phyloP scores from a whole-genome alignment of 2,329 filamentous ascomycete genomes.

The Blumeria hordei region DNA sequence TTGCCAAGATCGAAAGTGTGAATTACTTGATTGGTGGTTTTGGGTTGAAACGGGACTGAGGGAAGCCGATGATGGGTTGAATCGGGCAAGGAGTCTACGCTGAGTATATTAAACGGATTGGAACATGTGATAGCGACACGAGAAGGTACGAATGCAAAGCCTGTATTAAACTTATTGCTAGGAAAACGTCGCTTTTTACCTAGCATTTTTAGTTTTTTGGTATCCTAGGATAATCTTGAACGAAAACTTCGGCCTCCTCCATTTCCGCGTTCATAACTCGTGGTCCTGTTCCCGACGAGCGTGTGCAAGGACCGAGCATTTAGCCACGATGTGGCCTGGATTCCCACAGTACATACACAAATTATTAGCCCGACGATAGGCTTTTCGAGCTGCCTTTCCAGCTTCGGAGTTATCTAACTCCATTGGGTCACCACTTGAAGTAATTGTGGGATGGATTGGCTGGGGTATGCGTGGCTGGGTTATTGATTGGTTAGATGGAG shows the following conservation, averaged over 20 bases:
- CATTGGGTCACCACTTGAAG: background rate
- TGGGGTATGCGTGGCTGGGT: background rate
- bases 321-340: background rate
- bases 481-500: background rate
- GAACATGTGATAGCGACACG: background rate
- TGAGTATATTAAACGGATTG: background rate
- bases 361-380: background rate
- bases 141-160: background rate
- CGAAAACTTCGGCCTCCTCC: background rate
- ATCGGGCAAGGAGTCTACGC: background rate
- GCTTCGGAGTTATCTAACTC: background rate
- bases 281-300: background rate
- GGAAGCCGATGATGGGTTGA: background rate
- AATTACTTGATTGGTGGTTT: background rate
- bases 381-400: background rate
- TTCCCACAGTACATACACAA: background rate
- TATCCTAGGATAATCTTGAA: background rate
- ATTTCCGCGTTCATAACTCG: background rate
- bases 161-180: background rate
- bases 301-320: background rate
- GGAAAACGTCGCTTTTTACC: background rate
- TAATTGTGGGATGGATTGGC: background rate
- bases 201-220: background rate
- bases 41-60: background rate
- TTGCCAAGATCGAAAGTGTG: background rate